Base-by-base conservation (phyloP, 1,139 yeast genomes). In the Protomyces macrosporus region DNA sequence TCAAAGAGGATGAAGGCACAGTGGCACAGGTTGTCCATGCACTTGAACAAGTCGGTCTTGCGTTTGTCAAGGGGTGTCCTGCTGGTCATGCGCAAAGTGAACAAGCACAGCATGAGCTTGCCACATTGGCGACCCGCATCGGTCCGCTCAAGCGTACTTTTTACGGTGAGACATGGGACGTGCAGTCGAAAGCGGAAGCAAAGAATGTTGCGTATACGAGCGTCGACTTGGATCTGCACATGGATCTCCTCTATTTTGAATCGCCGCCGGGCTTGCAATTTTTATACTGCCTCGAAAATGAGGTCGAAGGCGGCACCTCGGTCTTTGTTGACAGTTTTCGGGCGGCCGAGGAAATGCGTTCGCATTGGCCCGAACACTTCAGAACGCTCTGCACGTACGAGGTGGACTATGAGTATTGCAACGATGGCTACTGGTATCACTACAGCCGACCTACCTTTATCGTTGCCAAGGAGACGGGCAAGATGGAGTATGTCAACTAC, bases 181-280 rank as follows among this genome's bases (percentile, higher is more conserved):
- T 88, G 4, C 80, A 79, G 64, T 82, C 84, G 50, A 80, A 79
- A 9, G 81, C 83, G 9, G 75, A 81, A 36, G 88, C 93, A n/a
- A 83, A 81, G 64, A 87, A 88, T 69, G 85, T 88, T 58, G 95
- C 95, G 1, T 84, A 87, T 70, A 86, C 95, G 2, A 79, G 81
- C 59, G 80, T 80, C 1, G 84, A 83, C 68, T 78, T 88, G 62
- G 93, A 93, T 3, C 77, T 88, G 65, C 96, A 88, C 71, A 88
- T 87, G 89, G 95, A 88, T 70, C 78, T 88, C 51, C 78, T 86
- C 60, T 88, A 88, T 74, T 85, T 87, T 71, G 93, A 88, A 72
- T 84, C 90, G 7, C 95, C 95, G 1, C 96, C 96, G 0, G 95
- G 95, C 0, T 77, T 88, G 48, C 95, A 88, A 71, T 73, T 87